These are phyloP conservation scores for Cryptosporidium xiaoi DNA, from an alignment of 169 alveolate genomes.

Conservation along the genomic window DNA sequence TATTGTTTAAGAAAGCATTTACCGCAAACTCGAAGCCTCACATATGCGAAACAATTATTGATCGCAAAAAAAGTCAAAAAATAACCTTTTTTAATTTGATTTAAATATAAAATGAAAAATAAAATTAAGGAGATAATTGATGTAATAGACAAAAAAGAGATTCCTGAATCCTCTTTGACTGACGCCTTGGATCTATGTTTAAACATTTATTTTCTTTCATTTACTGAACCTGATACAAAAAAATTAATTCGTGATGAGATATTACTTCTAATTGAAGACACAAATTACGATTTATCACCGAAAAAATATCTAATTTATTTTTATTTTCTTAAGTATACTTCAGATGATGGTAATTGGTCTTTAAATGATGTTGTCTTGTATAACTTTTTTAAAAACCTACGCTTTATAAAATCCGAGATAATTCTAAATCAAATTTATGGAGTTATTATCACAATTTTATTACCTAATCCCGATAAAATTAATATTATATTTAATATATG, in stretches of 20 bases:
- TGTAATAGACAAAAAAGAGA: constrained; percentile 5
- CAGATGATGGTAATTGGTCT: neutral
- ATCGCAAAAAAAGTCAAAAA: neutral
- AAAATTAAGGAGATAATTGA: constrained; percentile 24
- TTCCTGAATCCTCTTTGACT: neutral
- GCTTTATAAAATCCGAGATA: neutral
- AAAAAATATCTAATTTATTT: constrained; percentile 31
- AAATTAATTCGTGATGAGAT: constrained; percentile 13
- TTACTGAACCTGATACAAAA: neutral
- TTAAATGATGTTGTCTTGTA: constrained; percentile 11
- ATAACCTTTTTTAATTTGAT: neutral
- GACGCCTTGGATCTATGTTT: constrained; percentile 10
- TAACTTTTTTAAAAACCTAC: neutral
- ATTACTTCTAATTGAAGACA: constrained; percentile 26
- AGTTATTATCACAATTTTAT: neutral
- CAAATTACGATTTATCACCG: neutral
- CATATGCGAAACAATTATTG: constrained; percentile 13
- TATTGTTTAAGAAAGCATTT: neutral
- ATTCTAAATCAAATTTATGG: constrained; percentile 35
- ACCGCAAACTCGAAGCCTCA: constrained; percentile 45
- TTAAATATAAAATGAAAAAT: constrained; percentile 9
- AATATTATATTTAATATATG: constrained; percentile 3
- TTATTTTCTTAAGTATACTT: constrained; percentile 11
- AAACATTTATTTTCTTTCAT: neutral
- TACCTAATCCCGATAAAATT: neutral